phyloP scores from a whole-genome alignment of 352 stramenopile species.

The Globisporangium lucens region DNA sequence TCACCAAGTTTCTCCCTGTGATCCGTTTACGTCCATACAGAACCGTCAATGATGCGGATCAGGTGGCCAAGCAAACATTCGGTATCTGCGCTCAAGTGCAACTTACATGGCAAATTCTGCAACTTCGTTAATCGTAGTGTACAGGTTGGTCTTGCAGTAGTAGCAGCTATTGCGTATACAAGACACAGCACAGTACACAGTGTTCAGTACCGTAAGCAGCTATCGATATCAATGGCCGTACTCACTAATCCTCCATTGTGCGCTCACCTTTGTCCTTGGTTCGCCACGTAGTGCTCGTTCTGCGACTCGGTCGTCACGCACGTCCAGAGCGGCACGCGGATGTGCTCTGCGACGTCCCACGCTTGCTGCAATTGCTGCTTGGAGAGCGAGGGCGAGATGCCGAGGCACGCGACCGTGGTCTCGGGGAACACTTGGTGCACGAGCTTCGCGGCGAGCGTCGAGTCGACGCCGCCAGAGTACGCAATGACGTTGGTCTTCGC shows the following conservation, averaged over 20 bases:
- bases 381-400: conserved; percentile 90
- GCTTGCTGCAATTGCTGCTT: conserved; percentile 86
- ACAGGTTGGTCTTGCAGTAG: conserved; percentile 98
- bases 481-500: conserved; percentile 74
- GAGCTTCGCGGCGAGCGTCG: conserved; percentile 90
- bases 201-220: neutral
- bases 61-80: neutral
- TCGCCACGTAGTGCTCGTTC: conserved; percentile 91
- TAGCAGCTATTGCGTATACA: conserved; percentile 78
- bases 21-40: neutral
- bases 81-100: neutral
- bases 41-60: neutral
- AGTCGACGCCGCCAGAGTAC: conserved; percentile 96
- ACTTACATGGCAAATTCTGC: conserved; percentile 48
- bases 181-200: neutral
- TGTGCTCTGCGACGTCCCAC: conserved; percentile 73
- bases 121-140: conserved; percentile 91
- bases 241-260: neutral
- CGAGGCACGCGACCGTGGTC: conserved; percentile 88
- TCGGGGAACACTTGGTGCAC: conserved; percentile 81
- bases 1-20: conserved; percentile 24
- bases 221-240: neutral
- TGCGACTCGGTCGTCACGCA: conserved; percentile 82
- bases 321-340: conserved; percentile 89
- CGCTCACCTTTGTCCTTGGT: conserved; percentile 81